These are phyloP conservation scores for Paspalum vaginatum DNA, from an alignment of 176 grass and related monocot species.

Conservation along the genomic window DNA sequence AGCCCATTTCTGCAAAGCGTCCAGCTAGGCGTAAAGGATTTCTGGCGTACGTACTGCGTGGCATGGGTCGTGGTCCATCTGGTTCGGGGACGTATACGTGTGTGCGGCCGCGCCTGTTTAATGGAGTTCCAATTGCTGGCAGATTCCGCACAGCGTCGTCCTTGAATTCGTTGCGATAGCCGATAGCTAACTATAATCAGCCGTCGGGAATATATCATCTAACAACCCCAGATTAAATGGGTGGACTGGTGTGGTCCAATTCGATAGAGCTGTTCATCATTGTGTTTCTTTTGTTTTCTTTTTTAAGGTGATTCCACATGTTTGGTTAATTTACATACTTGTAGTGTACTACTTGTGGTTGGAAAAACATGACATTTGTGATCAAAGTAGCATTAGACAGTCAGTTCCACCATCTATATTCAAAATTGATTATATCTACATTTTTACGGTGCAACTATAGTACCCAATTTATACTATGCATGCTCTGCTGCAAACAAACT, in stretches of 20 bases:
- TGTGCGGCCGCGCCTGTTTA: too few relatives aligned
- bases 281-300: not conserved
- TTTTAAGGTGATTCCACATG: not conserved
- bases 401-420: too few relatives aligned
- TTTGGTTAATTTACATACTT: not conserved
- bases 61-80: not conserved
- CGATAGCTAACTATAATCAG: not conserved
- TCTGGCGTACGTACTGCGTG: not conserved
- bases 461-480: too few relatives aligned
- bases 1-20: not conserved
- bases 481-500: too few relatives aligned
- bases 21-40: not conserved
- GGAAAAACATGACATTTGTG: too few relatives aligned
- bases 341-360: too few relatives aligned
- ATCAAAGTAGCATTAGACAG: too few relatives aligned
- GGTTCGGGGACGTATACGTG: not conserved
- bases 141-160: not conserved
- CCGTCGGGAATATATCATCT: not conserved
- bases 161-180: not conserved
- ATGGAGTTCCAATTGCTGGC: not conserved
- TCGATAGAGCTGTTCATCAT: not conserved
- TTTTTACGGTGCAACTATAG: too few relatives aligned
- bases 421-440: too few relatives aligned
- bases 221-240: constrained; percentile 3
- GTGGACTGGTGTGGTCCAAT: not conserved